Evolutionary conservation across 345 rosid genomes (phyloP), one percentile per base, ranked within the genome.

Genomic region (Anastatica hierochuntica): DNA sequence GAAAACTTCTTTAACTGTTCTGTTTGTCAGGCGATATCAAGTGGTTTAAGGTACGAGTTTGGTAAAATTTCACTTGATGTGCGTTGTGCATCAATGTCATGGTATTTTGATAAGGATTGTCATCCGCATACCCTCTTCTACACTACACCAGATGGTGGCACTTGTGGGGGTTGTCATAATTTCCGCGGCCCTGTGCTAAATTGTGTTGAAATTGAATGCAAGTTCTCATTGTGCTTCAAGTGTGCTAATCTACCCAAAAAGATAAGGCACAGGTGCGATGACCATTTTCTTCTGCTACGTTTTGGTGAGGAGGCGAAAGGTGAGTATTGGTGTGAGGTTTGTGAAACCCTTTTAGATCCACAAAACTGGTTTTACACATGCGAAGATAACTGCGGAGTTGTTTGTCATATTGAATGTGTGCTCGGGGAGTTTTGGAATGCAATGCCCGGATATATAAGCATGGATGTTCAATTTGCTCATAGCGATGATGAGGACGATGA

Each of bases 281-380:
- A 48, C 23, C 53, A 48, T 48, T 48, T 30, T 30, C 2, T 48
- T 10, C 10, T 13, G 0, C 8, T 48, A 23, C 7, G 53, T 29
- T 15, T 3, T 5, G 53, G 39, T 31, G 37, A 16, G 14, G 16
- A 48, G 14, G 38, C 37, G 5, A 48, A 10, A 3, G 53, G 37
- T 10, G 29, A 48, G 38, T 48, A 29, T 9, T 48, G 53, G 53
- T 48, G 53, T 30, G 53, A 48, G 38, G 14, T 48, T 29, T 48
- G 53, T 29, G 53, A 48, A 30, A 15, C 23, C 21, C 4, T 48
- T 48, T 48, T 48, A 48, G 20, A 48, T 15, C 38, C 53, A 15
- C 37, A 29, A 30, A 29, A 26, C 14, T 48, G 53, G 53, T 48
- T 48, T 29, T 48, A 48, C 38, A 10, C 53, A 30, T 48, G 53